Conservation (phyloP, 805 yeast genomes). For the Kazachstania africana region DNA sequence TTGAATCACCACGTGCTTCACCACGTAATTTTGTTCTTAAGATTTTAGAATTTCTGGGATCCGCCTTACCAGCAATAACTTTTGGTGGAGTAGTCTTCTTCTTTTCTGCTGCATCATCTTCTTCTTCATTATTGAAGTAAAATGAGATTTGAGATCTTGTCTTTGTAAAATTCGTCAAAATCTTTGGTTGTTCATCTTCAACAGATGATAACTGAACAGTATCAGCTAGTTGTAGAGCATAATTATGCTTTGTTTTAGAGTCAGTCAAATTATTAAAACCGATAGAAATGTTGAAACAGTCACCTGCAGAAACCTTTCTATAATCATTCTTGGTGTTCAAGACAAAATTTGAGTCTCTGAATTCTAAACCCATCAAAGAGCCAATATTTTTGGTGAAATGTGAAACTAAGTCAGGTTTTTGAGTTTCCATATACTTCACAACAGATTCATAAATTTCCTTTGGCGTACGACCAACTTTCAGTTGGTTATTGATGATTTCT, state of each 20-base stretch:
- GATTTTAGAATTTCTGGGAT: constrained; percentile 47
- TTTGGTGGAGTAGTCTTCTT: constrained; percentile 17
- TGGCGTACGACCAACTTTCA: constrained; percentile 62
- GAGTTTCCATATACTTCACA: constrained; percentile 43
- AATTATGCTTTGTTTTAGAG: constrained; percentile 40
- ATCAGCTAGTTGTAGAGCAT: constrained; percentile 68
- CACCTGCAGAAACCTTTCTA: constrained; percentile 54
- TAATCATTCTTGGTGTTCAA: constrained; percentile 58
- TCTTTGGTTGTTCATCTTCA: constrained; percentile 38
- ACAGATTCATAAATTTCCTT: constrained; percentile 56
- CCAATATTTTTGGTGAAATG: constrained; percentile 74
- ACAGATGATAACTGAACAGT: constrained; percentile 56
- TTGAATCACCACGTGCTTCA: constrained; percentile 52
- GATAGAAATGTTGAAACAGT: constrained; percentile 61
- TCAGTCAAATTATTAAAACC: constrained; percentile 61
- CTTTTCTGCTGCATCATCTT: constrained; percentile 32
- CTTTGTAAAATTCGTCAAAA: constrained; percentile 67
- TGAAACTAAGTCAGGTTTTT: constrained; percentile 52
- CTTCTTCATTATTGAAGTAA: constrained; percentile 64
- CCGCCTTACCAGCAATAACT: constrained; percentile 22
- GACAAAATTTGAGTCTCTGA: constrained; percentile 66
- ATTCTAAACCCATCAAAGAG: constrained; percentile 81
- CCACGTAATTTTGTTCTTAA: constrained; percentile 70
- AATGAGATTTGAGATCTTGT: constrained; percentile 66
- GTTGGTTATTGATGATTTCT: constrained; percentile 39